phyloP scores from a whole-genome alignment of 495 filamentous ascomycete species.

The Aspergillus taichungensis region DNA sequence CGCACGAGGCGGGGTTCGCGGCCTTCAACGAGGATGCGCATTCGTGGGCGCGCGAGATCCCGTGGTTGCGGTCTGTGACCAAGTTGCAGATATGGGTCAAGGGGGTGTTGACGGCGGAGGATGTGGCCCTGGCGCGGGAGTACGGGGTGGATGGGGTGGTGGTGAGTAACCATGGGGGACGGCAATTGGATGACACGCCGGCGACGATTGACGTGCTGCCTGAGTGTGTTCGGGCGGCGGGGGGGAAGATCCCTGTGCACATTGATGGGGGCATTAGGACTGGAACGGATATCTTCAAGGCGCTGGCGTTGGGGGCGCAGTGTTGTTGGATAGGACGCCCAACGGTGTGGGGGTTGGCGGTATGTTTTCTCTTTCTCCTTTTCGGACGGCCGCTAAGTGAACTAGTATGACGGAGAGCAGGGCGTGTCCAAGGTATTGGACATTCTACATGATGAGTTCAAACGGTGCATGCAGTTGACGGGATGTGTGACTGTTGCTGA shows the following conservation, averaged over 20 bases:
- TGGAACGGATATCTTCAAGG: conserved; percentile 77
- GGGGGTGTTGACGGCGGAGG: conserved; percentile 77
- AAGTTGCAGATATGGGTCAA: conserved; percentile 71
- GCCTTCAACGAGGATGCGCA: conserved; percentile 57
- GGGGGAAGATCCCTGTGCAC: conserved; percentile 63
- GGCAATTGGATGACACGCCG: conserved; percentile 72
- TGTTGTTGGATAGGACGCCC: conserved; percentile 64
- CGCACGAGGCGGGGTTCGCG: conserved; percentile 34
- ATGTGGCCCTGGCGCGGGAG: conserved; percentile 55
- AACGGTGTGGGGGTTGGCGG: background rate
- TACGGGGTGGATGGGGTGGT: conserved; percentile 54
- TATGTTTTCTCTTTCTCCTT: conserved; percentile 2
- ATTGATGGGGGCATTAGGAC: conserved; percentile 74
- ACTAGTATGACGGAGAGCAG: conserved; percentile 28
- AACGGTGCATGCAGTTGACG: conserved; percentile 42
- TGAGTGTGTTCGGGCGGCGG: conserved; percentile 72
- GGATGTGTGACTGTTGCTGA: conserved; percentile 40
- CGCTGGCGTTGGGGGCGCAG: conserved; percentile 65
- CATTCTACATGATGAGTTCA: conserved; percentile 41
- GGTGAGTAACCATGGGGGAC: conserved; percentile 22
- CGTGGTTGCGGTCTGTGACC: conserved; percentile 58
- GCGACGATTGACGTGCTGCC: conserved; percentile 67
- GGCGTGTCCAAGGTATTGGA: conserved; percentile 33
- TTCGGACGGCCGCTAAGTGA: background rate
- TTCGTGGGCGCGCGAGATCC: conserved; percentile 60